Evolutionary conservation across 2,329 filamentous ascomycete species (phyloP).

Genomic region (Phoma herbarum): DNA sequence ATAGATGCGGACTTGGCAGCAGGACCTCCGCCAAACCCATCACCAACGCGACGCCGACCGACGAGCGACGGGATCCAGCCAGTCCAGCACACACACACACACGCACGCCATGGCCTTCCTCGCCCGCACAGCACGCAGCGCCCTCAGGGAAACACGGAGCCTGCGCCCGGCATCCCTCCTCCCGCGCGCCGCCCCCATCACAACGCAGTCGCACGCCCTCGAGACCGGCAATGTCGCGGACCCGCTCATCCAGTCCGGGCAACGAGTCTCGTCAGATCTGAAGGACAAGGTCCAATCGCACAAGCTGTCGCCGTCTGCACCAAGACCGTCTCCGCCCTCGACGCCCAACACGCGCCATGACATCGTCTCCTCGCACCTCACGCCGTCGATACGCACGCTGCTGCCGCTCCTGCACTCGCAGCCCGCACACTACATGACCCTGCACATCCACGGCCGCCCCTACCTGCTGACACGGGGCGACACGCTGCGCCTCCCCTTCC

Average conservation of each 20-base stretch:
- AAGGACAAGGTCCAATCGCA: conserved; percentile 34
- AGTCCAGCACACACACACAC: neutral
- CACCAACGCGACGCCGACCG: neutral
- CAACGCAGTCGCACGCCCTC: conserved; percentile 53
- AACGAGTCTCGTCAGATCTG: conserved; percentile 40
- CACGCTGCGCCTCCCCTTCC: conserved; percentile 59
- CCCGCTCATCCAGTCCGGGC: conserved; percentile 60
- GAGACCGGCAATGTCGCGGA: conserved; percentile 49
- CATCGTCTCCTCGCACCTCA: conserved; percentile 53
- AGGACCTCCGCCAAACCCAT: conserved; percentile 26
- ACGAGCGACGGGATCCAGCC: conserved; percentile 3
- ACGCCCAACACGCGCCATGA: conserved; percentile 36
- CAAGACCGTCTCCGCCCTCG: conserved; percentile 24
- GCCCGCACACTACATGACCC: conserved; percentile 78
- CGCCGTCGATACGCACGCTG: conserved; percentile 66
- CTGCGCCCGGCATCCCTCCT: conserved; percentile 60
- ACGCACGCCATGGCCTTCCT: conserved; percentile 50
- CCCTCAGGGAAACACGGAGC: conserved; percentile 67
- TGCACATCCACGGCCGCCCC: conserved; percentile 79
- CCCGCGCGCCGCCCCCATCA: conserved; percentile 59
- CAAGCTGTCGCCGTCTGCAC: conserved; percentile 26
- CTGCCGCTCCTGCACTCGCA: conserved; percentile 78
- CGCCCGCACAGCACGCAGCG: conserved; percentile 67
- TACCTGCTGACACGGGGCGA: conserved; percentile 76
- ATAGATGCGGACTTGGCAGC: conserved; percentile 15